Base-by-base conservation (phyloP, 192 early-diverging fungal genomes). In the Jimgerdemannia lactiflua region DNA sequence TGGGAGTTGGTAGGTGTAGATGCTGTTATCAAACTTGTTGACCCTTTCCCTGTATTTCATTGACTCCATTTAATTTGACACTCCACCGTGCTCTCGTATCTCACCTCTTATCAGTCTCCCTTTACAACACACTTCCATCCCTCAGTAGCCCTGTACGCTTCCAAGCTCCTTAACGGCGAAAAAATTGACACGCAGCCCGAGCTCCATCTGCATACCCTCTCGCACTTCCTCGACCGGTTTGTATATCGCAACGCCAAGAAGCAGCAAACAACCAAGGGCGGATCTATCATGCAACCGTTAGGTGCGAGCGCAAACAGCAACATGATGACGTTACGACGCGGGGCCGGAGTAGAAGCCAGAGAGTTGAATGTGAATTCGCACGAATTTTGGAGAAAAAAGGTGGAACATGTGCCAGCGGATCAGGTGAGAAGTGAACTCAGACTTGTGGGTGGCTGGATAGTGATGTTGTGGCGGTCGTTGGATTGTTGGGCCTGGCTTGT, bases 151-250 rank as follows among this genome's bases (percentile, higher is more conserved):
- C 85, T 94, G 71, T 97, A 96, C 71, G 91, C 94, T 49, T 80
- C 85, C 49, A 89, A 89, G 59, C 83, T 98, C 29, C 82, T 96
- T 63, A 84, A 88, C 18, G 87, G 92, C 18, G 80, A 91, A 76
- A 84, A 87, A 40, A 95, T 97, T 63, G 75, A 85, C 59, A 80
- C 80, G 29, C 86, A 89, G 19, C 90, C 91, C 75, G 95, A 96
- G 71, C 87, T 99, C 70, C 93, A 95, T 78, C 93, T 92, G 78
- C 95, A 97, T 82, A 95, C 95, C 11, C 83, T 98, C 64, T 84
- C 91, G 67, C 95, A 96, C 75, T 99, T 99, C 87, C 89, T 99
- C 67, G 96, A 99, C 77, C 88, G 93, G 59, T 98, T 99, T 88
- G 94, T 98, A 39, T 97, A 91, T 85, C 95, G 95, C 82, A 96